These are phyloP conservation scores for Cyberlindnera mycetangii DNA, from an alignment of 805 yeast genomes.

Conservation along the genomic window DNA sequence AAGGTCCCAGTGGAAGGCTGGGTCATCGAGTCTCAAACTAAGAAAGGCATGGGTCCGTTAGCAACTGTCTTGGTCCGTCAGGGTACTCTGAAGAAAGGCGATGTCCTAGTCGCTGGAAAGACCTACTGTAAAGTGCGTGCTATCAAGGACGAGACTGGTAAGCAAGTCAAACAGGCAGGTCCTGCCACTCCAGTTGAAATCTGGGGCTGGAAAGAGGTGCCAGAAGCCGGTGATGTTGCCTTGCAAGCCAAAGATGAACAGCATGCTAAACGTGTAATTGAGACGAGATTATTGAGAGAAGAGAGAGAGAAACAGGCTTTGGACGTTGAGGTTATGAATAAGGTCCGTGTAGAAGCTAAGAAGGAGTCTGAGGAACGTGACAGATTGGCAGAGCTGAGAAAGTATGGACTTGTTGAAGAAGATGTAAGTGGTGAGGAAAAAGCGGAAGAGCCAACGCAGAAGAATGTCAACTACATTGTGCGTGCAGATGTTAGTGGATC, in stretches of 20 bases:
- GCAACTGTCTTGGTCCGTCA: conserved; percentile 83
- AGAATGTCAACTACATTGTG: conserved; percentile 58
- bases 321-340: conserved; percentile 70
- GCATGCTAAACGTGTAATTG: conserved; percentile 69
- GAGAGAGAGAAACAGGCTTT: conserved; percentile 55
- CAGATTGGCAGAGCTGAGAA: conserved; percentile 52
- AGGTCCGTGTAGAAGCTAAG: conserved; percentile 53
- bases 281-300: conserved; percentile 60
- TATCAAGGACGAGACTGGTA: conserved; percentile 72
- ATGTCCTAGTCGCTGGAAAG: conserved; percentile 78
- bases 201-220: conserved; percentile 92
- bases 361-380: conserved; percentile 51
- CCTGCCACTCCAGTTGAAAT: conserved; percentile 92
- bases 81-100: conserved; percentile 71
- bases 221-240: conserved; percentile 85
- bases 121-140: conserved; percentile 83
- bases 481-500: conserved; percentile 95
- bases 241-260: conserved; percentile 74
- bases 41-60: conserved; percentile 77
- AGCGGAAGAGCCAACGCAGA: conserved; percentile 25
- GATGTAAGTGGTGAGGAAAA: conserved; percentile 26
- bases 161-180: conserved; percentile 57
- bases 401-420: conserved; percentile 54
- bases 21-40: conserved; percentile 81
- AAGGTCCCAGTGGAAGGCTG: conserved; percentile 71